Base-by-base conservation (phyloP, 2,329 filamentous ascomycete species). In the Nigrospora oryzae region DNA sequence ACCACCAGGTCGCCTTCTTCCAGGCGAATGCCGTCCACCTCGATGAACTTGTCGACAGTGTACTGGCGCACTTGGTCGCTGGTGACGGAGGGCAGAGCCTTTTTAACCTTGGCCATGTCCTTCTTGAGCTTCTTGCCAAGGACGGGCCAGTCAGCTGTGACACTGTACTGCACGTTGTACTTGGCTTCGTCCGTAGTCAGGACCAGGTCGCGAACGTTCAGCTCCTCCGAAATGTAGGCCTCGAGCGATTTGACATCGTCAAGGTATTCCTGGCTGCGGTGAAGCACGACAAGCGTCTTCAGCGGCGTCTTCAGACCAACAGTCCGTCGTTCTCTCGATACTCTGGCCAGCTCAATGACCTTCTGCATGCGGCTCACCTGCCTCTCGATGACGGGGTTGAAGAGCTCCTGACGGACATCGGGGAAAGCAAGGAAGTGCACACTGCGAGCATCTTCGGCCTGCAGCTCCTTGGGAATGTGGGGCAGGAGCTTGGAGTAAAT, bases 121-220 rank as follows among this genome's bases (percentile, higher is more conserved):
- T 95, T 96, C 75, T 95, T 95, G 55, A 97, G 77, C 71, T 97
- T 97, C 78, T 95, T 95, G 52, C 93, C 93, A 14, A 98, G 75
- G 2, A 87, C 85, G 13, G 93, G 89, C 85, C 93, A 96, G 65
- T 98, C 93, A 8, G 89, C 90, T 35, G 79, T 81, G 14, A 91
- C 88, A 49, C 86, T 89, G 68, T 96, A 95, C 60, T 93, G 84
- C 38, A 98, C 89, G 44, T 89, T 87, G 70, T 96, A 96, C 62
- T 85, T 87, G 45, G 81, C 84, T 67, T 97, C 93, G 51, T 97
- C 89, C 8, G 79, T 83, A 3, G 88, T 89, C 43, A 96, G 74
- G 11, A 95, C 72, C 28, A 97, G 71, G 50, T 95, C 87, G 50
- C 85, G 81, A 40, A 98, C 77, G 60, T 97, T 98, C 42, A 97